These are phyloP conservation scores for Rugonectria rugulosa DNA, from an alignment of 2,329 filamentous ascomycete genomes.

Conservation along the genomic window DNA sequence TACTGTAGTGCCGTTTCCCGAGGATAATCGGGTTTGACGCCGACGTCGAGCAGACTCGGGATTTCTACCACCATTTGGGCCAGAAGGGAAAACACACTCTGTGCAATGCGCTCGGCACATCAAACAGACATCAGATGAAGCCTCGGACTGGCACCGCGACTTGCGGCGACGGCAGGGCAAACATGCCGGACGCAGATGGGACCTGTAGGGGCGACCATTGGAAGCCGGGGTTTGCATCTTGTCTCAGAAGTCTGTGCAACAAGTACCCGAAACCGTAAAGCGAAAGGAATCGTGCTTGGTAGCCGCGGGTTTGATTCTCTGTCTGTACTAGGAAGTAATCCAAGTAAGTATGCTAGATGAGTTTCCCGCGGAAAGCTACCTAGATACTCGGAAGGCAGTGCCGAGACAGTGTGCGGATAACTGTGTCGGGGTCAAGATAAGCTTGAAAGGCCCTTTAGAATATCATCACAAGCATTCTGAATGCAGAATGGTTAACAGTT, in stretches of 20 bases:
- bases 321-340: neutral
- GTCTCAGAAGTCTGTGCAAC: neutral
- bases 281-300: neutral
- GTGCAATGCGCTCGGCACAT: conserved; percentile 66
- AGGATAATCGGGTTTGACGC: conserved; percentile 15
- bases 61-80: conserved; percentile 32
- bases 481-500: no score
- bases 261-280: neutral
- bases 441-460: neutral
- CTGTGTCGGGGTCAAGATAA: neutral
- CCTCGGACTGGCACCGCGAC: conserved; percentile 66
- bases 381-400: conserved; percentile 11
- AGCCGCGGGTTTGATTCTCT: conserved; percentile 10
- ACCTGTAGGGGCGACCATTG: conserved; percentile 61
- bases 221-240: conserved; percentile 21
- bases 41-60: conserved; percentile 27
- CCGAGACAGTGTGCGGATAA: conserved; percentile 20
- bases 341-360: neutral
- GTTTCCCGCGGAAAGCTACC: conserved; percentile 12
- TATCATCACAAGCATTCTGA: no score
- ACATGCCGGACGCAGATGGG: conserved; percentile 68
- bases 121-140: conserved; percentile 59
- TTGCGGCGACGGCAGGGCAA: conserved; percentile 67
- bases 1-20: conserved; percentile 2
- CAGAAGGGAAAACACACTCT: conserved; percentile 62